phyloP scores from a whole-genome alignment of 2,329 filamentous ascomycete species.

The Nothophoma quercina region DNA sequence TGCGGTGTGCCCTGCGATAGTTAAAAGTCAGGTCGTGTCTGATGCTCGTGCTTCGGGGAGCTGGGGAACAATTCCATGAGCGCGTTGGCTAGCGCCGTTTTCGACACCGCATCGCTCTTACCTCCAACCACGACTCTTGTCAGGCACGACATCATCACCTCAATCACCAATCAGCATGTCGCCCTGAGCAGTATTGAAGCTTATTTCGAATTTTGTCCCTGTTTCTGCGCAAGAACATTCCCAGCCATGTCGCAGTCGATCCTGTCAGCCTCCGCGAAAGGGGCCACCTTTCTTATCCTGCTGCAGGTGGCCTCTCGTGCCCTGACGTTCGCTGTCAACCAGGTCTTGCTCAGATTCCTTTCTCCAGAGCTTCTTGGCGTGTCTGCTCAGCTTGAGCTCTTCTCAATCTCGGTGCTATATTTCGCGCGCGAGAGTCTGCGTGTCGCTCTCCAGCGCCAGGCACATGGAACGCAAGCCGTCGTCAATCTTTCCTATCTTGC shows the following conservation, averaged over 20 bases:
- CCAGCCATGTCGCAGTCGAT: conserved; percentile 43
- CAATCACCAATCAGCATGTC: conserved; percentile 34
- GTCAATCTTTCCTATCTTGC: conserved; percentile 89
- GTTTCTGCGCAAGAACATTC: conserved; percentile 1
- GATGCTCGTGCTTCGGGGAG: conserved; percentile 28
- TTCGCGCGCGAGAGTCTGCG: conserved; percentile 91
- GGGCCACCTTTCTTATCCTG: conserved; percentile 84
- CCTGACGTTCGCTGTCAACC: conserved; percentile 90
- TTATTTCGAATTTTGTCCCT: conserved; percentile 19
- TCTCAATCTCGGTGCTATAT: conserved; percentile 90
- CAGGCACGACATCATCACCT: conserved; percentile 23
- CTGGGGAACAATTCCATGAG: conserved; percentile 13
- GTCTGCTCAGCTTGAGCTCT: conserved; percentile 89
- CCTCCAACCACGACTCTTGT: conserved; percentile 30
- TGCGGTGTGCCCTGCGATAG: conserved; percentile 31
- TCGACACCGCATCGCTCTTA: conserved; percentile 26
- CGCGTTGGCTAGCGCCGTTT: conserved; percentile 26
- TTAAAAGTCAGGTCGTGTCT: conserved; percentile 21
- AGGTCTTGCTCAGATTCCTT: conserved; percentile 85
- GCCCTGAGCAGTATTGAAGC: conserved; percentile 15
- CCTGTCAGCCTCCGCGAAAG: conserved; percentile 64
- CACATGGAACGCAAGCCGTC: conserved; percentile 70
- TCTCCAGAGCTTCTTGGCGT: conserved; percentile 86
- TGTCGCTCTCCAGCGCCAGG: conserved; percentile 86
- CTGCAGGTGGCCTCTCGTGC: conserved; percentile 88